Evolutionary conservation across 1,139 yeast genomes (phyloP), one percentile per base, ranked within the genome.

Genomic region (Lodderomyces margitis): DNA sequence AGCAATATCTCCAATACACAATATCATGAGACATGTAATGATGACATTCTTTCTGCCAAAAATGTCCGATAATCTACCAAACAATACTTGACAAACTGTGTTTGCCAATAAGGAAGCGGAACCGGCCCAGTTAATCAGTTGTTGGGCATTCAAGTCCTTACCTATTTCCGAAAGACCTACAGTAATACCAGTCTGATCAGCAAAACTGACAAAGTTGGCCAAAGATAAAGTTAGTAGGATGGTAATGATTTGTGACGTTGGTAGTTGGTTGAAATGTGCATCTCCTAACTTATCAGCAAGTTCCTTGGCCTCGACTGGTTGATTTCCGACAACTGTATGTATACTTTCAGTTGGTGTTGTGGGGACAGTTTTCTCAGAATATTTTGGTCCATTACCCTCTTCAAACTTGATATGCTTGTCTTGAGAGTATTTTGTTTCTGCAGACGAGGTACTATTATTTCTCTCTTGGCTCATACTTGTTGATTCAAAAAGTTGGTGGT

Each of bases 71-170:
- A 72, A 50, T 36, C 77, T 54, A 4, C 77, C 78, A 45, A 69
- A 70, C 21, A 71, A 54, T 2, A 70, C 74, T 51, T 70, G 76
- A 50, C 70, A 70, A 21, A 69, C 73, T 23, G 71, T 62, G 44
- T 68, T 70, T 16, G 76, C 75, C 39, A 75, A 62, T 41, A 75
- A 55, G 5, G 71, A 55, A 11, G 80, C 67, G 5, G 79, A 72
- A 43, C 79, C 80, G 2, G 78, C 78, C 79, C 80, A 75, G 40
- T 75, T 70, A 42, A 70, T 70, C 10, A 72, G 57, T 34, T 58
- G 56, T 46, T 67, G 61, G 15, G 72, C 66, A 28, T 64, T 44
- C 37, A 70, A 56, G 35, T 67, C 72, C 37, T 58, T 54, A 14
- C 66, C 72, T 24, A 70, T 68, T 3, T 46, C 45, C 1, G 75